Evolutionary conservation across 2,329 filamentous ascomycete species (phyloP).

Genomic region (Lasiodiplodia hormozganensis): DNA sequence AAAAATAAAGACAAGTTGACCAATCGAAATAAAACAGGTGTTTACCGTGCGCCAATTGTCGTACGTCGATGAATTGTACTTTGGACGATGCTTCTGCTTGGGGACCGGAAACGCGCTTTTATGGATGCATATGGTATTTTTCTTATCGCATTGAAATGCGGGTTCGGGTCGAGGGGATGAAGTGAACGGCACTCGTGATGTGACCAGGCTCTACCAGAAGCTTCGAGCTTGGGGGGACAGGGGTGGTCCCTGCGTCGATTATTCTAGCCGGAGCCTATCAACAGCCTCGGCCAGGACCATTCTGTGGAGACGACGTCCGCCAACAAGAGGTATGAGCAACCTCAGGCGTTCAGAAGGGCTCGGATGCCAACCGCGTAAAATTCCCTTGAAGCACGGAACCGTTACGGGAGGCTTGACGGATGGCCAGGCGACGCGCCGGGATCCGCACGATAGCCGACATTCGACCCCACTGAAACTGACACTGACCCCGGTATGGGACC

Average conservation of each 20-base stretch:
- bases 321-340: neutral
- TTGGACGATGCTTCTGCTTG: neutral
- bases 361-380: neutral
- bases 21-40: neutral
- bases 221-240: constrained; percentile 15
- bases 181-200: neutral
- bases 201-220: constrained; percentile 28
- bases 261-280: neutral
- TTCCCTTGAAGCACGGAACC: neutral
- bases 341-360: neutral
- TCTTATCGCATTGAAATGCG: neutral
- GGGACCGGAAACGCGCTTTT: constrained; percentile 9
- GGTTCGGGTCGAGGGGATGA: neutral
- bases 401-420: neutral
- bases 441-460: neutral
- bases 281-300: neutral
- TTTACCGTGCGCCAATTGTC: neutral
- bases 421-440: neutral
- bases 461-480: neutral
- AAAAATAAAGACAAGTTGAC: neutral
- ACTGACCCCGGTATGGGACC: neutral
- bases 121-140: neutral
- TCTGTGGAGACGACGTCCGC: neutral
- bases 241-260: constrained; percentile 15
- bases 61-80: neutral